A percentile compares a stretch with the other conserved stretches of the same genome.
Evolutionary conservation across 2,329 filamentous ascomycete genomes (phyloP).

Genomic region (Ophiostoma triangulosporum): DNA sequence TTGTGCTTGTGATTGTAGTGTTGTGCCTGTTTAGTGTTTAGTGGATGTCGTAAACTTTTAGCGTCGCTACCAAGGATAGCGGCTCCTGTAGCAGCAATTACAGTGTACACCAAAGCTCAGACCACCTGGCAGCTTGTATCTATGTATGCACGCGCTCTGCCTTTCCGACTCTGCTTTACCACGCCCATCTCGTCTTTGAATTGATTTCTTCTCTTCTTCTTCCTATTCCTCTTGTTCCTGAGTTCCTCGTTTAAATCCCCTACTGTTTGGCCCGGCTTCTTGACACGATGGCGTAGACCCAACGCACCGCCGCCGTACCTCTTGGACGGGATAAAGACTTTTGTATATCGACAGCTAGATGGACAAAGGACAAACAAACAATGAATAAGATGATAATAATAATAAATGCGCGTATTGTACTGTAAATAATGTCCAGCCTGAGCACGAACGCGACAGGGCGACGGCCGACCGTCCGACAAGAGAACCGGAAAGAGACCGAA

Average conservation of each 20-base stretch:
- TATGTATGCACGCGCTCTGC: too few relatives aligned
- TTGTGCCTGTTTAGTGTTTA: neutral
- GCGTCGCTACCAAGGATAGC: neutral
- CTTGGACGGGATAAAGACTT: neutral
- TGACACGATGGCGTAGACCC: too few relatives aligned
- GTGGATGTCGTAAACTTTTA: neutral
- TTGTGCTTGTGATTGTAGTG: neutral
- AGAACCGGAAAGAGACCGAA: neutral
- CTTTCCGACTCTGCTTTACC: too few relatives aligned
- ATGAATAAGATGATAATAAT: neutral
- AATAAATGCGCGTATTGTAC: neutral
- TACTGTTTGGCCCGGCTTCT: too few relatives aligned
- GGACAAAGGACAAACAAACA: neutral
- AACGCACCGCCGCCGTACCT: too few relatives aligned
- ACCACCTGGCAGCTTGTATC: too few relatives aligned
- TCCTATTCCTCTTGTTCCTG: too few relatives aligned
- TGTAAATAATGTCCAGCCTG: neutral
- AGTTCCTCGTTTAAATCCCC: too few relatives aligned
- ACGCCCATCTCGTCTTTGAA: too few relatives aligned
- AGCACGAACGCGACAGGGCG: neutral
- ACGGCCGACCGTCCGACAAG: neutral
- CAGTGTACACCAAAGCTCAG: neutral
- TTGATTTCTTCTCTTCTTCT: too few relatives aligned
- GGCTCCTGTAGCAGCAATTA: neutral
- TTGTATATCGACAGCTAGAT: neutral